Evolutionary conservation across 257 asterid species (phyloP).

Genomic region (Plantago elongata): DNA sequence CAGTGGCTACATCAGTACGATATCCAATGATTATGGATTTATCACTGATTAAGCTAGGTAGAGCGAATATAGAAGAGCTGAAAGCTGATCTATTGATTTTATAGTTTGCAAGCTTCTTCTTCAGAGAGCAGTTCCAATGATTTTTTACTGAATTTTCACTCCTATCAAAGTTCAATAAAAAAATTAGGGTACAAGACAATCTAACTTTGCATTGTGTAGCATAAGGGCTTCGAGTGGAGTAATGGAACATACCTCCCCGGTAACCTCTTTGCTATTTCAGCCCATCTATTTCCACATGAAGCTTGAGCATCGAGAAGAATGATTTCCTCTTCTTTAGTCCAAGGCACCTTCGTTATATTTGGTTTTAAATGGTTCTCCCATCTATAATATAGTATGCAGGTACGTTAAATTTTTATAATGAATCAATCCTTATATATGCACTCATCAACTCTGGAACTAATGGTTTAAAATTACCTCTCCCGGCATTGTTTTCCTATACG

Average conservation of each 20-base stretch:
- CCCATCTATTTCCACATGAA: slow-evolving; percentile 54
- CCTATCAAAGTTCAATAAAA: slow-evolving; percentile 23
- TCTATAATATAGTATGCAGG: slow-evolving; percentile 15
- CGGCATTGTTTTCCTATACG: slow-evolving; percentile 63
- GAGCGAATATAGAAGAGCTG: slow-evolving; percentile 4
- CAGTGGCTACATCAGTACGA: not conserved
- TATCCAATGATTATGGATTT: slow-evolving; percentile 3
- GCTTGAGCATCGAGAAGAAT: slow-evolving; percentile 38
- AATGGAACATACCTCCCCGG: slow-evolving; percentile 45
- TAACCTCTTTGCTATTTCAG: slow-evolving; percentile 43
- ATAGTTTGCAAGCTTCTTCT: slow-evolving; percentile 27
- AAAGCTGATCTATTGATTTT: not conserved
- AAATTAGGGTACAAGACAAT: not conserved
- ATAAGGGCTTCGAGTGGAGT: not conserved
- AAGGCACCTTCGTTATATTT: slow-evolving; percentile 40
- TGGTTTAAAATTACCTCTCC: slow-evolving; percentile 40
- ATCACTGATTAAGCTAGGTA: slow-evolving; percentile 6
- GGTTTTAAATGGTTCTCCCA: slow-evolving; percentile 60
- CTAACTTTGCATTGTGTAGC: not conserved
- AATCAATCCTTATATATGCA: not conserved
- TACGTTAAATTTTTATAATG: not conserved
- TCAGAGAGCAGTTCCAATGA: slow-evolving; percentile 58
- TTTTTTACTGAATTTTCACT: slow-evolving; percentile 55
- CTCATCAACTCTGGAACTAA: not conserved
- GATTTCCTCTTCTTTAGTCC: slow-evolving; percentile 51